These are phyloP conservation scores for Furculomyces boomerangus DNA, from an alignment of 371 early-diverging fungal species.

Conservation along the genomic window DNA sequence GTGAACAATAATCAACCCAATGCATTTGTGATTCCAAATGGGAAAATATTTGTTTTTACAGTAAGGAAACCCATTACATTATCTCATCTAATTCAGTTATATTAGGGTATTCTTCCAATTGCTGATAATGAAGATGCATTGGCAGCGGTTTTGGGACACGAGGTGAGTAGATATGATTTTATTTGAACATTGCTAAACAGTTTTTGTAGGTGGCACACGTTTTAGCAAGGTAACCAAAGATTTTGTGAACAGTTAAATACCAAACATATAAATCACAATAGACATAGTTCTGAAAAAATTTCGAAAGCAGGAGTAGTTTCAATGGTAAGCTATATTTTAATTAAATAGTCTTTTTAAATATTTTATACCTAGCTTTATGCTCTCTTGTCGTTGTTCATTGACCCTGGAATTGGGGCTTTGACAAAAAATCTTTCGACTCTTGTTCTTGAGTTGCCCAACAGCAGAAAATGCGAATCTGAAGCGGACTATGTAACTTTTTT, in stretches of 20 bases:
- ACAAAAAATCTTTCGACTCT: conserved; percentile 33
- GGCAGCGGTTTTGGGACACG: conserved; percentile 84
- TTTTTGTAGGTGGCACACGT: conserved; percentile 8
- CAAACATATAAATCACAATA: conserved; percentile 58
- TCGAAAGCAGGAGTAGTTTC: conserved; percentile 46
- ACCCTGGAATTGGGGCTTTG: conserved; percentile 24
- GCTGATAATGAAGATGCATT: conserved; percentile 68
- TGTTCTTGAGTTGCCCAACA: conserved; percentile 59
- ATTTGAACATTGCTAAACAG: neutral
- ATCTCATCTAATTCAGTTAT: conserved; percentile 4
- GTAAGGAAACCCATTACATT: conserved; percentile 12
- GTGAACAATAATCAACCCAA: conserved; percentile 61
- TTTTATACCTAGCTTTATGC: conserved; percentile 40
- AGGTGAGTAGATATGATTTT: conserved; percentile 22
- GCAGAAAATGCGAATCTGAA: conserved; percentile 75
- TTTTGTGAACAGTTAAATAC: conserved; percentile 11
- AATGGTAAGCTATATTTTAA: conserved; percentile 25
- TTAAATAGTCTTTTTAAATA: conserved; percentile 10
- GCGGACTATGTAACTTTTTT: conserved; percentile 60
- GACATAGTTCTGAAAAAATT: conserved; percentile 67
- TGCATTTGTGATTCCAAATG: conserved; percentile 87
- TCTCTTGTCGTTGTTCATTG: conserved; percentile 20
- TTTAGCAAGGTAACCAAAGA: conserved; percentile 5
- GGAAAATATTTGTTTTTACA: conserved; percentile 88
- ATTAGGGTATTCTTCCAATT: conserved; percentile 54